Evolutionary conservation across 805 yeast genomes (phyloP).

Genomic region (Candida nitratophila): DNA sequence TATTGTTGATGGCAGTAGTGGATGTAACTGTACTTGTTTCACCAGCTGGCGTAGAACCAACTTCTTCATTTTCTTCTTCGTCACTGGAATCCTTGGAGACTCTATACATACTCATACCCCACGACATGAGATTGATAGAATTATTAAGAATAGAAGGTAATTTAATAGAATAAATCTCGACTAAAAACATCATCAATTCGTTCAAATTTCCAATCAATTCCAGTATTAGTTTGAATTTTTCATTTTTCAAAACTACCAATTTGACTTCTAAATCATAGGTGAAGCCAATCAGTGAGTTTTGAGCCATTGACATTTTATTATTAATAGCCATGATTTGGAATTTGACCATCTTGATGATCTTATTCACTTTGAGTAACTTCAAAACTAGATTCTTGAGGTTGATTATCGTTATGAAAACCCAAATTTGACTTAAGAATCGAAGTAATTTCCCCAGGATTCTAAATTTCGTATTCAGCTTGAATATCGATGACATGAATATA

Average conservation of each 20-base stretch:
- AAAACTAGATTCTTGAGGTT: constrained; percentile 19
- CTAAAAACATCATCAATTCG: constrained; percentile 23
- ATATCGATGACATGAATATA: constrained; percentile 3
- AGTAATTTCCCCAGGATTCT: constrained; percentile 11
- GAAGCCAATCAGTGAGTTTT: constrained; percentile 6
- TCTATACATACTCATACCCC: constrained; percentile 23
- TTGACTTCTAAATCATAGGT: constrained; percentile 2
- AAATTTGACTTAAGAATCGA: constrained; percentile 19
- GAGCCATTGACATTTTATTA: constrained; percentile 7
- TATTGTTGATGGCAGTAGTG: too few species aligned
- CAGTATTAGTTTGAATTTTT: constrained; percentile 16
- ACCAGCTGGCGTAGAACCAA: too few species aligned
- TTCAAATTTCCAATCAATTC: constrained; percentile 24
- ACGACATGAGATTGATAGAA: constrained; percentile 19
- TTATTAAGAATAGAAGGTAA: constrained; percentile 15
- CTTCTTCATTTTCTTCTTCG: constrained; percentile 3
- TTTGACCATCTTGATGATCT: constrained; percentile 12
- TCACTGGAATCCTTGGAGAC: constrained; percentile 16
- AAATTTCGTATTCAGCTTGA: constrained; percentile 1
- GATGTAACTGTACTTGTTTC: not conserved
- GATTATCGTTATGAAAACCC: constrained; percentile 21
- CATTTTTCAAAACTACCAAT: constrained; percentile 14
- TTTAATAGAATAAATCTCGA: constrained; percentile 14
- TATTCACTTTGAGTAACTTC: constrained; percentile 16
- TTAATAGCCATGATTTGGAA: constrained; percentile 16